phyloP scores from a whole-genome alignment of 257 asterid genomes.

The Gynochthodes officinalis region DNA sequence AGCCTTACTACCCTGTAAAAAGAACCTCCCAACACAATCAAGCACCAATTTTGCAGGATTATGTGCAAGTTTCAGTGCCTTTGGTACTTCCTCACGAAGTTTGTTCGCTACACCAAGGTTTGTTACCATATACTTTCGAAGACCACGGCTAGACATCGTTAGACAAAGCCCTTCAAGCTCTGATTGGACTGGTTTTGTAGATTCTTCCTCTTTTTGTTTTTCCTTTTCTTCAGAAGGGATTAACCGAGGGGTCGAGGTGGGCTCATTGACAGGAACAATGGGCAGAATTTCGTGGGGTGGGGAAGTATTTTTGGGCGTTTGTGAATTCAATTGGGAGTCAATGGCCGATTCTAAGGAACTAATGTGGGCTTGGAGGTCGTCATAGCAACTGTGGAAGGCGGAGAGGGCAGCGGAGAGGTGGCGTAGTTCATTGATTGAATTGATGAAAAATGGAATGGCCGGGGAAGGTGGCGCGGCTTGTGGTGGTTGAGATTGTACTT shows the following conservation, averaged over 20 bases:
- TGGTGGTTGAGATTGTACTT: slow-evolving; percentile 11
- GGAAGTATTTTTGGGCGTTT: slow-evolving; percentile 17
- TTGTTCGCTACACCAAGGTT: slow-evolving; percentile 31
- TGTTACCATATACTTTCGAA: slow-evolving; percentile 43
- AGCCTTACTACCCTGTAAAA: slow-evolving; percentile 64
- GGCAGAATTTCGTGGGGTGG: slow-evolving; percentile 3
- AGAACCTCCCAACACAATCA: slow-evolving; percentile 68
- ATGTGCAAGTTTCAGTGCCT: slow-evolving; percentile 53
- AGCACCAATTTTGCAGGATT: slow-evolving; percentile 59
- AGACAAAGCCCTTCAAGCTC: slow-evolving; percentile 57
- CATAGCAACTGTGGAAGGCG: slow-evolving; percentile 50
- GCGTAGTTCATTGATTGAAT: slow-evolving; percentile 40
- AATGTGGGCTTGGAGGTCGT: slow-evolving; percentile 57
- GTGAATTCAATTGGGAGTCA: slow-evolving; percentile 31
- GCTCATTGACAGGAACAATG: neutral
- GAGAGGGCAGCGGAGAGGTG: slow-evolving; percentile 48
- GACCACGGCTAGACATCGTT: slow-evolving; percentile 45
- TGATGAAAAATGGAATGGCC: slow-evolving; percentile 23
- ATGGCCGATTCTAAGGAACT: slow-evolving; percentile 45
- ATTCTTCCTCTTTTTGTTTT: neutral
- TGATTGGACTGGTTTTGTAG: slow-evolving; percentile 11
- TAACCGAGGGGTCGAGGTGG: slow-evolving; percentile 1
- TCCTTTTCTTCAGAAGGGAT: slow-evolving; percentile 17
- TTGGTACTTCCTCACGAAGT: slow-evolving; percentile 66
- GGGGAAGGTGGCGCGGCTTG: slow-evolving; percentile 25